Conservation (phyloP, 371 early-diverging fungal species). For the Mortierella sp. region DNA sequence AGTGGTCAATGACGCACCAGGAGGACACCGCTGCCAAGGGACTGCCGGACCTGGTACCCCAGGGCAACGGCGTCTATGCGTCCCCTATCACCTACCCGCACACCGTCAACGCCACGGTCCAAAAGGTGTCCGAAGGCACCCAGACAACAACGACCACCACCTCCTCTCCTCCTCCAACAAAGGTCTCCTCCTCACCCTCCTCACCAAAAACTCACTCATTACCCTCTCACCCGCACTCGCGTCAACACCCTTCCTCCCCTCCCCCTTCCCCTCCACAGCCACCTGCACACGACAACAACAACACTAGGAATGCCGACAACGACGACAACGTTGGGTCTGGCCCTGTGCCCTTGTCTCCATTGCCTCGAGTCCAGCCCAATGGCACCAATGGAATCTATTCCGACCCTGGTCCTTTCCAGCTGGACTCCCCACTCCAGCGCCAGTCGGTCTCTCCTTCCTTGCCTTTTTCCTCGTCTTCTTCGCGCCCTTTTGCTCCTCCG, state of each 20-base stretch:
- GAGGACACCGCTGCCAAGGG: background rate
- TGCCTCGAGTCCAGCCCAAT: slow-evolving; percentile 2
- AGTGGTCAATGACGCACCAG: slow-evolving; percentile 15
- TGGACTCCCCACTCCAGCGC: background rate
- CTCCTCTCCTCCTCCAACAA: background rate
- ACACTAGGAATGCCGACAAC: background rate
- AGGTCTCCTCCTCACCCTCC: background rate
- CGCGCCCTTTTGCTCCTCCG: background rate
- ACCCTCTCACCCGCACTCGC: slow-evolving; percentile 4
- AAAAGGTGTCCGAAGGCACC: slow-evolving; percentile 35
- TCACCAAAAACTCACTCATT: background rate
- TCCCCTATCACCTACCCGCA: background rate
- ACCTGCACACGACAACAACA: background rate
- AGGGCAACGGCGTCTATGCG: slow-evolving; percentile 4
- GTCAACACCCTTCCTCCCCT: slow-evolving; percentile 8
- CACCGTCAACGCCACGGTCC: slow-evolving; percentile 15
- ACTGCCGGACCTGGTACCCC: background rate
- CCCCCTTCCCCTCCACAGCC: slow-evolving; percentile 10
- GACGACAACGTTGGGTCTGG: background rate
- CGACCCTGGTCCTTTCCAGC: slow-evolving; percentile 1
- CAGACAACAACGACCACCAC: slow-evolving; percentile 4
- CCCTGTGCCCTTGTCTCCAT: background rate
- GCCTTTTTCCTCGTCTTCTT: background rate
- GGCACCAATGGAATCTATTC: slow-evolving; percentile 3
- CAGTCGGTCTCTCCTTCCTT: background rate